Evolutionary conservation across 75 land plant genomes (phyloP), one percentile per base, ranked within the genome.

Genomic region (Sequoiadendron giganteum): DNA sequence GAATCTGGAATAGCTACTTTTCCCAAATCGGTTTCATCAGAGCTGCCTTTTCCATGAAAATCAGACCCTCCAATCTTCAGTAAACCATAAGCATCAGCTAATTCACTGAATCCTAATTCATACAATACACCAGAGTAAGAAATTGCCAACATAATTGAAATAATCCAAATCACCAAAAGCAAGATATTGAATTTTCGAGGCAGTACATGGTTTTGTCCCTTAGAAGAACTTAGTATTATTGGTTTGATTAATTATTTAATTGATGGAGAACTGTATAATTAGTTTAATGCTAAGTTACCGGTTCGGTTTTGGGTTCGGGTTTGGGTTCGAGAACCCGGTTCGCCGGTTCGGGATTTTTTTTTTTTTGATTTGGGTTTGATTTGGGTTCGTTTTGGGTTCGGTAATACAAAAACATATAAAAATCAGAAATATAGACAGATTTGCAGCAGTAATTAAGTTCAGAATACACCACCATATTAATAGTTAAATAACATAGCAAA

Each of bases 61-160:
- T 97, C 99, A 19, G 99, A 97, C 19, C 99, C 99, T 52, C 99
- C 99, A n/a, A 97, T 89, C 90, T 95, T 97, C 88, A 95, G 21
- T 70, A 97, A 97, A 40, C 88, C 89, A 87, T 91, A 91, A 42
- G 86, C 42, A 88, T 95, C 96, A 28, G 99, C 99, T 79, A 96
- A 84, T 21, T 92, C 96, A 86, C 91, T 92, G 88, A 89, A 93
- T 40, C 87, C 99, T 97, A 92, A 87, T 55, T n/a, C 15, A 86
- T 54, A 28, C 16, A 47, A 82, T 82, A n/a, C 43, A 47, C 49
- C 52, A 81, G 83, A 82, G 32, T 82, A 82, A 45, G 49, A 43
- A 82, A 82, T 43, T n/a, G 25, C 32, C 52, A 19, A n/a, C 77
- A 84, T 11, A 85, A 68, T 61, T 88, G 90, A 40, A 95, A 95